Percentiles rank a stretch among this genome's conserved stretches.
These are phyloP conservation scores for Piper betle DNA, from an alignment of 164 flowering plant species.

Conservation along the genomic window DNA sequence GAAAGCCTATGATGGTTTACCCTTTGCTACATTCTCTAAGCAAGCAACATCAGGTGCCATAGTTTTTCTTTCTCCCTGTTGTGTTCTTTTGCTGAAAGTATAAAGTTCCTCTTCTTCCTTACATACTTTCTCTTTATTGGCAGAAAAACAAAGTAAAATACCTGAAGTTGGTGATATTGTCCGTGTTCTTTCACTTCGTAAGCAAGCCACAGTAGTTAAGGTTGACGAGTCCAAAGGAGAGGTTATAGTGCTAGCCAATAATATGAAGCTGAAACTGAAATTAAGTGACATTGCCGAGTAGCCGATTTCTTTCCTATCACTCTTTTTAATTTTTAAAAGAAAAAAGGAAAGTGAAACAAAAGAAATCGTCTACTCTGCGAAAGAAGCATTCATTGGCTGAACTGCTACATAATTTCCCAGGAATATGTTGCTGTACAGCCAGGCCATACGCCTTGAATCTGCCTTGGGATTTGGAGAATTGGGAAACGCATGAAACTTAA, in stretches of 20 bases:
- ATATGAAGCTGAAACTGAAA: conserved; percentile 65
- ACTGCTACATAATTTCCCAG: no score
- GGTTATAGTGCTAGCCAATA: conserved; percentile 57
- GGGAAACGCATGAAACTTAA: no score
- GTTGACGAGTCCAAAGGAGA: conserved; percentile 56
- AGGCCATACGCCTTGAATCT: no score
- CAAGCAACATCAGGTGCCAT: conserved; percentile 30
- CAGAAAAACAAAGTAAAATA: conserved; percentile 34
- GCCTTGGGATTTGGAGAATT: no score
- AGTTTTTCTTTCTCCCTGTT: not conserved
- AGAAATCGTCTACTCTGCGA: no score
- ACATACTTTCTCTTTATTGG: not conserved
- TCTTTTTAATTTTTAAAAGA: no score
- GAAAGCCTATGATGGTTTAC: conserved; percentile 5
- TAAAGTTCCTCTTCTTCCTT: no score
- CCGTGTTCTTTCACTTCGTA: conserved; percentile 33
- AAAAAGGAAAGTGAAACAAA: no score
- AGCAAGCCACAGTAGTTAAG: conserved; percentile 32
- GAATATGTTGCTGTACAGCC: no score
- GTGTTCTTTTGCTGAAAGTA: not conserved
- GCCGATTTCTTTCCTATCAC: no score
- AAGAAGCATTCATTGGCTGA: no score
- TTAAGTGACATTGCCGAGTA: conserved; percentile 22
- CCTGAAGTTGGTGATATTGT: conserved; percentile 70
- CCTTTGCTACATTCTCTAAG: conserved; percentile 4